Percentiles rank a stretch among this genome's conserved stretches.
These are phyloP conservation scores for Alternaria postmessia DNA, from an alignment of 2,329 filamentous ascomycete genomes.

Conservation along the genomic window DNA sequence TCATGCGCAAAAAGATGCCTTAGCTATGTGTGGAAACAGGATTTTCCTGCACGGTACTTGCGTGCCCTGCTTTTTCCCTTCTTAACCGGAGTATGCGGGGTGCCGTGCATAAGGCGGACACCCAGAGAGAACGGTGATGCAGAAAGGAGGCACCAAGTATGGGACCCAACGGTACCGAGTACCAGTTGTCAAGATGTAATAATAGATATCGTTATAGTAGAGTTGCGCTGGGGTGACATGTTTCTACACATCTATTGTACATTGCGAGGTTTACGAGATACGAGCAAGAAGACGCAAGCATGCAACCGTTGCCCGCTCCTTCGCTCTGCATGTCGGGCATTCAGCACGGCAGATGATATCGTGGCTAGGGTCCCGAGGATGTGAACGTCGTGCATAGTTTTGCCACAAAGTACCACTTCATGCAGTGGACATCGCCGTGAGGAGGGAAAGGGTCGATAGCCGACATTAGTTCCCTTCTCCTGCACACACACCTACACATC, in stretches of 20 bases:
- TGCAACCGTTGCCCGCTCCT: neutral
- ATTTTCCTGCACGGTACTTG: neutral
- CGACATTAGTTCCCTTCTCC: slow-evolving; percentile 1
- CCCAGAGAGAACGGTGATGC: neutral
- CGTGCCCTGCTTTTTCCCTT: neutral
- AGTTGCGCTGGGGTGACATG: neutral
- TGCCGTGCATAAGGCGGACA: slow-evolving; percentile 1
- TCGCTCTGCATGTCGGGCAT: neutral
- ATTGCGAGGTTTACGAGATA: neutral
- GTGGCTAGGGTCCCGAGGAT: neutral
- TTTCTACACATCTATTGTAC: neutral
- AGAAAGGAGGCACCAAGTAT: neutral
- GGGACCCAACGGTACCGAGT: neutral
- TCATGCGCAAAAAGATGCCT: neutral
- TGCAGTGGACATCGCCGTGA: neutral
- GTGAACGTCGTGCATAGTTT: slow-evolving; percentile 1
- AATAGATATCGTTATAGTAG: neutral
- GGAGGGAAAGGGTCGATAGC: neutral
- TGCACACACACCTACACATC: slow-evolving; percentile 1
- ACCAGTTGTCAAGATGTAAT: neutral
- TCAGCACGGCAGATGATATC: neutral
- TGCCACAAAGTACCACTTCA: neutral
- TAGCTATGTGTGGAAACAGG: neutral
- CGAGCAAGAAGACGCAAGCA: slow-evolving; percentile 2
- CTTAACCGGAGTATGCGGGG: slow-evolving; percentile 1